Conservation (phyloP, 2,329 filamentous ascomycete species). For the Mariannaea sp. region DNA sequence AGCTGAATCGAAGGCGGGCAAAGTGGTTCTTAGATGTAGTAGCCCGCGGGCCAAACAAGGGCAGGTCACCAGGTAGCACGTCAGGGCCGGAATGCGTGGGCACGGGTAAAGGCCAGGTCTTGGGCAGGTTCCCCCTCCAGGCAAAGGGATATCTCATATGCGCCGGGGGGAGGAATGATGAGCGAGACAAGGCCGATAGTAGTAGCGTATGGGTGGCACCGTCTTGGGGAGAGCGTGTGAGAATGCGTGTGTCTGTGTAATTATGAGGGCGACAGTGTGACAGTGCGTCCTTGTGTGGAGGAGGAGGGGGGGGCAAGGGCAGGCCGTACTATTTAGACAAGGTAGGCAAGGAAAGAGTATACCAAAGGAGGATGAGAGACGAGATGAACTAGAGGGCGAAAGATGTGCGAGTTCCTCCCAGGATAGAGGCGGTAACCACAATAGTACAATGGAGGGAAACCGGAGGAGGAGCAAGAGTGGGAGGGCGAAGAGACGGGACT, state of each 20-base stretch:
- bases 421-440: neutral
- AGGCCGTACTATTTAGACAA: no score
- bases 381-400: constrained; percentile 2
- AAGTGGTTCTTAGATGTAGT: constrained; percentile 34
- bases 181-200: constrained; percentile 41
- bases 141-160: constrained; percentile 40
- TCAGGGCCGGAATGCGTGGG: constrained; percentile 37
- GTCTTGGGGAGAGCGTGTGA: constrained; percentile 7
- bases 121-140: constrained; percentile 31
- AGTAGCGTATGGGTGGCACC: constrained; percentile 18
- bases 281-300: neutral
- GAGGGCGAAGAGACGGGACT: neutral
- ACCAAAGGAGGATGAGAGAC: neutral
- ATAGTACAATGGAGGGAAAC: neutral
- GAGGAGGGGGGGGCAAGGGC: neutral
- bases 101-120: constrained; percentile 20
- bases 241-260: constrained; percentile 9
- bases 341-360: no score
- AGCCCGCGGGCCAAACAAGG: constrained; percentile 35
- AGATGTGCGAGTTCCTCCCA: neutral
- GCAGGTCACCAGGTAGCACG: constrained; percentile 33
- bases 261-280: constrained; percentile 10
- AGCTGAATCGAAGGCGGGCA: constrained; percentile 22
- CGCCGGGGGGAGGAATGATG: constrained; percentile 42
- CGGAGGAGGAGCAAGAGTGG: neutral